These are phyloP conservation scores for Puccinia hordei DNA, from an alignment of 1,284 basidiomycete species.

Conservation along the genomic window DNA sequence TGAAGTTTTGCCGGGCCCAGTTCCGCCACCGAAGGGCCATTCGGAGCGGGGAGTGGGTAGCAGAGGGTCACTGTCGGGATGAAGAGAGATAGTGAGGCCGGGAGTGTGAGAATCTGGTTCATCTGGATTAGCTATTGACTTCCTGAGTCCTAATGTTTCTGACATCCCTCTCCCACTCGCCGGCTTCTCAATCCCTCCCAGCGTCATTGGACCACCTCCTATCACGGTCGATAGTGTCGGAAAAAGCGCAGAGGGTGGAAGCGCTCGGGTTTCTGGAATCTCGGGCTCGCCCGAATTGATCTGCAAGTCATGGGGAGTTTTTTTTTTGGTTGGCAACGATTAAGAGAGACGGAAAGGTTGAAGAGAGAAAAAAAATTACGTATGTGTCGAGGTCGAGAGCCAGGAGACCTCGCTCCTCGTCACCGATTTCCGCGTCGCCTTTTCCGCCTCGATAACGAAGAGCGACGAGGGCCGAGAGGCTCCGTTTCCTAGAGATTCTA, in stretches of 20 bases:
- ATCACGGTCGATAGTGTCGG: constrained; percentile 18
- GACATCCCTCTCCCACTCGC: neutral
- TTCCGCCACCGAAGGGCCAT: constrained; percentile 32
- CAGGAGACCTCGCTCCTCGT: constrained; percentile 31
- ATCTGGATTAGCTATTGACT: no score
- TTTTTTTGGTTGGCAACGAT: no score
- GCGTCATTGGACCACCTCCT: no score
- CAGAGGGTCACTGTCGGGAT: neutral
- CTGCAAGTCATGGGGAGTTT: no score
- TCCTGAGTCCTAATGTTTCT: no score
- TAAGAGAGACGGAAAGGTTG: neutral
- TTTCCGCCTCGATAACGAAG: constrained; percentile 22
- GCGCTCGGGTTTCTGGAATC: constrained; percentile 15
- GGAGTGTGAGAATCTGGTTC: neutral
- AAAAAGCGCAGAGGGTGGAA: constrained; percentile 27
- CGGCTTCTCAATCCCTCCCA: neutral
- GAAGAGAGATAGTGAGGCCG: no score
- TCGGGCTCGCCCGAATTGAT: constrained; percentile 37
- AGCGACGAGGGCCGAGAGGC: constrained; percentile 31
- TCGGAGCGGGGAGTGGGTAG: constrained; percentile 27
- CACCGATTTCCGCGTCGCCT: constrained; percentile 18
- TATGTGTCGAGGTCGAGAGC: constrained; percentile 40
- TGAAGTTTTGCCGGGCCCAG: constrained; percentile 29
- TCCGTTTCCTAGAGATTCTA: constrained; percentile 1
- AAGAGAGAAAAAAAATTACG: constrained; percentile 5